Conservation (phyloP, 352 stramenopile genomes). For the Phytopythium kandeliae region DNA sequence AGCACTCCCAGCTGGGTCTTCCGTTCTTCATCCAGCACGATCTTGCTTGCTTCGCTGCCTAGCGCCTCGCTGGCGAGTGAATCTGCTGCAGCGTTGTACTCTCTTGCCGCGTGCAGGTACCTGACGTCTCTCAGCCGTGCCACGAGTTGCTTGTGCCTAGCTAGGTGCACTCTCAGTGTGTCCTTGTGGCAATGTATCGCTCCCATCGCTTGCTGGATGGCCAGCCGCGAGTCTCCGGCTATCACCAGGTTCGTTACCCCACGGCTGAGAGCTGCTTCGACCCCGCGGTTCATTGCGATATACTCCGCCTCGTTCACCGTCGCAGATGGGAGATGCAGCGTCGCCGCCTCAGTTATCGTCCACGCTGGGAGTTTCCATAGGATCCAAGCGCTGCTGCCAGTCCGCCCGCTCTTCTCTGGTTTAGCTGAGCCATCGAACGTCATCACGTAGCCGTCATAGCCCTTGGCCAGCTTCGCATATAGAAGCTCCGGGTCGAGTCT, state of each 20-base stretch:
- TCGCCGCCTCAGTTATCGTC: slow-evolving; percentile 10
- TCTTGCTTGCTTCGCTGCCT: background rate
- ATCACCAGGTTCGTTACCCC: slow-evolving; percentile 8
- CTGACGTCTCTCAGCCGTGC: background rate
- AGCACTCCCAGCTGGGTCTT: slow-evolving; percentile 1
- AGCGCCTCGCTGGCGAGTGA: slow-evolving; percentile 6
- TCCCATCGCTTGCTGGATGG: slow-evolving; percentile 11
- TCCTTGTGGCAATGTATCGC: slow-evolving; percentile 7
- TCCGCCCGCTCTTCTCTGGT: slow-evolving; percentile 4
- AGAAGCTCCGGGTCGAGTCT: background rate
- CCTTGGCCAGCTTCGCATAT: background rate
- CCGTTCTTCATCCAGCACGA: background rate
- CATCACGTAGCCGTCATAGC: slow-evolving; percentile 4
- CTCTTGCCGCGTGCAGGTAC: slow-evolving; percentile 2
- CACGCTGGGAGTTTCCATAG: slow-evolving; percentile 13
- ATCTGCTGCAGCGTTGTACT: slow-evolving; percentile 6
- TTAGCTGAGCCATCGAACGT: slow-evolving; percentile 18
- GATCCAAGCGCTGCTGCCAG: slow-evolving; percentile 12
- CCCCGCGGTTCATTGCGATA: slow-evolving; percentile 8
- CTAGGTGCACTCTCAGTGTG: slow-evolving; percentile 2
- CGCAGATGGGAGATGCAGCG: slow-evolving; percentile 5
- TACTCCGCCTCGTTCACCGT: slow-evolving; percentile 24
- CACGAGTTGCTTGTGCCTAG: background rate
- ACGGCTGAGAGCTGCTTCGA: background rate
- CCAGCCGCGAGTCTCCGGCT: slow-evolving; percentile 12